These are phyloP conservation scores for Candida endomychidarum DNA, from an alignment of 805 yeast species.

Conservation along the genomic window DNA sequence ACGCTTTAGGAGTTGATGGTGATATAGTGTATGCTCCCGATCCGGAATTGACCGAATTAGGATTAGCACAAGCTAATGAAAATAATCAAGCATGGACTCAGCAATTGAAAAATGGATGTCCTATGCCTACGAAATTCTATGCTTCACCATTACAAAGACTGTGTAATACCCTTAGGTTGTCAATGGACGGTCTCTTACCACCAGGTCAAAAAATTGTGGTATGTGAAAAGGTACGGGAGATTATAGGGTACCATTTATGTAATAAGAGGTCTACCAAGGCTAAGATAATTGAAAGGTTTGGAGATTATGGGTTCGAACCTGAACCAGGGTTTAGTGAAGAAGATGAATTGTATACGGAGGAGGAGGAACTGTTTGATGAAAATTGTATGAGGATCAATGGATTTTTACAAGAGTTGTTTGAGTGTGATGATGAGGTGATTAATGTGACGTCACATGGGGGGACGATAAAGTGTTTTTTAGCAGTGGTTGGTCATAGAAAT, in stretches of 20 bases:
- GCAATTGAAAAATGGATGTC: conserved; percentile 48
- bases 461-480: no score
- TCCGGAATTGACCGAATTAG: conserved; percentile 56
- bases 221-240: conserved; percentile 56
- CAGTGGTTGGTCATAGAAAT: no score
- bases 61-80: conserved; percentile 56
- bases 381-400: conserved; percentile 50
- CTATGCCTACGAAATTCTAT: conserved; percentile 54
- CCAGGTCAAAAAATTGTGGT: conserved; percentile 21
- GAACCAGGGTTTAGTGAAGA: conserved; percentile 42
- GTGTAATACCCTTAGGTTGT: conserved; percentile 50
- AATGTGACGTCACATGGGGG: conserved; percentile 55
- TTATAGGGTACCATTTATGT: conserved; percentile 60
- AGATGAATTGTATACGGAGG: conserved; percentile 46
- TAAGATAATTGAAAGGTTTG: conserved; percentile 38
- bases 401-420: conserved; percentile 39
- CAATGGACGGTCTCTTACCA: conserved; percentile 34
- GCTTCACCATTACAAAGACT: conserved; percentile 67
- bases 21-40: conserved; percentile 59
- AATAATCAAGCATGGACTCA: conserved; percentile 44
- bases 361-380: conserved; percentile 47
- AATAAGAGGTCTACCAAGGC: conserved; percentile 52
- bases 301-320: conserved; percentile 31
- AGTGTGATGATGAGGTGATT: conserved; percentile 24
- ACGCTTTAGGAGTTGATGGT: conserved; percentile 52